phyloP scores from a whole-genome alignment of 257 asterid genomes.

The Jacaranda mimosifolia region DNA sequence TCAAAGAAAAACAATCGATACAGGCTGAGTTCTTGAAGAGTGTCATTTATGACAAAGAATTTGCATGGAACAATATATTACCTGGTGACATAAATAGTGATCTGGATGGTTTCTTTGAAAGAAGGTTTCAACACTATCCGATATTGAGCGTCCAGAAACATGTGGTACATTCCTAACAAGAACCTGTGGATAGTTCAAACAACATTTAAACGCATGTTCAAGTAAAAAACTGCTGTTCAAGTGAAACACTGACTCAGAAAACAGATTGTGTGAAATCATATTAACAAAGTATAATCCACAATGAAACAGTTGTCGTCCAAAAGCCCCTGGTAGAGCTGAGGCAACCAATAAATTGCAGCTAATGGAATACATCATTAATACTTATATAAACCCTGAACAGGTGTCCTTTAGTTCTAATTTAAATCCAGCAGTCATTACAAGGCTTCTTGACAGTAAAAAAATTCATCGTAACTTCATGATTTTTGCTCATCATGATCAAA shows the following conservation, averaged over 20 bases:
- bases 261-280: too few species aligned
- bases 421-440: too few species aligned
- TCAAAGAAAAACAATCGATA: not conserved
- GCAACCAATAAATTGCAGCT: too few species aligned
- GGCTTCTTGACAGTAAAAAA: too few species aligned
- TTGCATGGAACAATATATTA: slow-evolving; percentile 35
- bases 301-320: too few species aligned
- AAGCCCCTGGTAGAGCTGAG: too few species aligned
- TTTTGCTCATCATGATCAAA: too few species aligned
- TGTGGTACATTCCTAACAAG: slow-evolving; percentile 90
- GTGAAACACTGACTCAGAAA: not conserved
- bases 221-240: not conserved
- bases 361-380: too few species aligned
- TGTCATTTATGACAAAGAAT: not conserved
- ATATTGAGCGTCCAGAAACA: slow-evolving; percentile 70
- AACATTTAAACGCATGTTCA: not conserved
- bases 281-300: too few species aligned
- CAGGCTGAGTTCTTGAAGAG: slow-evolving; percentile 3
- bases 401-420: too few species aligned
- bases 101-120: slow-evolving; percentile 84
- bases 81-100: slow-evolving; percentile 97
- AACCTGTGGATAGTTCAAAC: slow-evolving; percentile 63
- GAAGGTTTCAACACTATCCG: slow-evolving; percentile 78
- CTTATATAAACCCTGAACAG: too few species aligned
- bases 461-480: too few species aligned